Evolutionary conservation across 257 asterid genomes (phyloP).

Genomic region (Ilex asprella): DNA sequence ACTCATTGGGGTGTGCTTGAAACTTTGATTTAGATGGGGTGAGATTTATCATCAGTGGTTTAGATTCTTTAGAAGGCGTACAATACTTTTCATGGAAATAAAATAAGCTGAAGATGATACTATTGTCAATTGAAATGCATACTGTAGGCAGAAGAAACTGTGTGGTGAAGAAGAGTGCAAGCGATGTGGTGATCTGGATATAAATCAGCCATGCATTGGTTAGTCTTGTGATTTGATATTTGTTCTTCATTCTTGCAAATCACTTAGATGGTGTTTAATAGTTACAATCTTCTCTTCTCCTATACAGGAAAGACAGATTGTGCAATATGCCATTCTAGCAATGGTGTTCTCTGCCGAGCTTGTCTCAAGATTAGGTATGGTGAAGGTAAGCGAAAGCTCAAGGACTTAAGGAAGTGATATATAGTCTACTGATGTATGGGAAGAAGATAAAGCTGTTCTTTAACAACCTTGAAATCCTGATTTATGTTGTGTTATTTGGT

Average conservation of each 20-base stretch:
- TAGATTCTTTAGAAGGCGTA: background rate
- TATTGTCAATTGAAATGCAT: background rate
- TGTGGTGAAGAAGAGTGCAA: slow-evolving; percentile 90
- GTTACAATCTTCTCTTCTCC: background rate
- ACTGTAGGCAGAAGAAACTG: slow-evolving; percentile 70
- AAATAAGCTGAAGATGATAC: slow-evolving; percentile 8
- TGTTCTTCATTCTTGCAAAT: background rate
- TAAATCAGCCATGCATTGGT: slow-evolving; percentile 70
- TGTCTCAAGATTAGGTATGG: slow-evolving; percentile 82
- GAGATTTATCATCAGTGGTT: too few relatives aligned
- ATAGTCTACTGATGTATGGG: background rate
- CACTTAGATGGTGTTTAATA: background rate
- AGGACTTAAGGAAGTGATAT: background rate
- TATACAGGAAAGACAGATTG: slow-evolving; percentile 82
- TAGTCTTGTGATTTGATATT: slow-evolving; percentile 12
- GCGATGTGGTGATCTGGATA: slow-evolving; percentile 63
- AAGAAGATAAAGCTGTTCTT: too few relatives aligned
- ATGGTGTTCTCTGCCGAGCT: slow-evolving; percentile 74
- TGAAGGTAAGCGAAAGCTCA: slow-evolving; percentile 56
- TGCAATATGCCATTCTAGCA: slow-evolving; percentile 65
- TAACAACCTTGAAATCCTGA: too few relatives aligned
- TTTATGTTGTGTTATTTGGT: too few relatives aligned
- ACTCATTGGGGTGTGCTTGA: background rate
- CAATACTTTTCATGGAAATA: background rate
- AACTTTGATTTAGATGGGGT: too few relatives aligned